A percentile compares a stretch with the other conserved stretches of the same genome.
These are phyloP conservation scores for Podochytrium sp. DNA, from an alignment of 192 early-diverging fungal genomes.

Conservation along the genomic window DNA sequence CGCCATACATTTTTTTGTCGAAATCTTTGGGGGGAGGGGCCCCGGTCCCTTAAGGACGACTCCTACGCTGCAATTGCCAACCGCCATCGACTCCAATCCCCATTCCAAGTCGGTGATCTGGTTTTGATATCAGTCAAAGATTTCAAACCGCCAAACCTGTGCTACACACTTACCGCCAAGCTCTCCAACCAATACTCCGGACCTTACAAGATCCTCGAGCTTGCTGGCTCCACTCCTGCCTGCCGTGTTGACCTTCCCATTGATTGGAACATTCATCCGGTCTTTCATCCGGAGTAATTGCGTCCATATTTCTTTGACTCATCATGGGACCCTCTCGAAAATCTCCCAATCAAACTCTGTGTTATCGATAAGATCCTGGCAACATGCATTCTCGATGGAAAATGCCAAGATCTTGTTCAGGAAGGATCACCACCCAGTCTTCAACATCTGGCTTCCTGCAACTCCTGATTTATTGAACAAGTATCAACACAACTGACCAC, in stretches of 20 bases:
- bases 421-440: not conserved
- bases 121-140: slow-evolving; percentile 10
- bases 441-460: not conserved
- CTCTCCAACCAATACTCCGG: slow-evolving; percentile 23
- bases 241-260: slow-evolving; percentile 17
- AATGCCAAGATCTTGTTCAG: not conserved
- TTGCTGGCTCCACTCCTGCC: not conserved
- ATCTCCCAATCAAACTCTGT: not conserved
- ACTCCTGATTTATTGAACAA: not conserved
- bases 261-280: slow-evolving; percentile 15
- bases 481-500: not conserved
- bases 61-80: not conserved
- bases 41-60: no score
- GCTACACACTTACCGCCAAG: not conserved
- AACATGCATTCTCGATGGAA: not conserved
- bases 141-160: slow-evolving; percentile 1
- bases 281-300: slow-evolving; percentile 21
- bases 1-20: no score
- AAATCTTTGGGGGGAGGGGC: no score
- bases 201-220: slow-evolving; percentile 10
- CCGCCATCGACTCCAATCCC: slow-evolving; percentile 1
- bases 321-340: slow-evolving; percentile 52
- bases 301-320: slow-evolving; percentile 1
- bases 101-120: slow-evolving; percentile 24
- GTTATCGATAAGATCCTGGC: slow-evolving; percentile 2